Percentiles rank a stretch among this genome's conserved stretches.
phyloP scores from a whole-genome alignment of 148 eudicot species.

The Simmondsia chinensis region DNA sequence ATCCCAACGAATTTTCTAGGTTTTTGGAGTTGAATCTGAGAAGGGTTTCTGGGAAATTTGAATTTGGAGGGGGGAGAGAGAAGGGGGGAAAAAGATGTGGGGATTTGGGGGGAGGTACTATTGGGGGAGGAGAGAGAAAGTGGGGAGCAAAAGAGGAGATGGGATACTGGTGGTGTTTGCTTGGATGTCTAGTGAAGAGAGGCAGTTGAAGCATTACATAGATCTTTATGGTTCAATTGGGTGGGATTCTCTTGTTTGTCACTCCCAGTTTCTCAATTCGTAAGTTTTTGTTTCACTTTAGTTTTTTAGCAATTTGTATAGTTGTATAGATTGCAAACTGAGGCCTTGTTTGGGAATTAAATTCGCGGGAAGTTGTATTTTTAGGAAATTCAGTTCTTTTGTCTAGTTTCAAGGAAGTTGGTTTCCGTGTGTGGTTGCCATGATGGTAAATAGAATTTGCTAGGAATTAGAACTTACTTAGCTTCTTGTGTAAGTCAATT shows the following conservation, averaged over 20 bases:
- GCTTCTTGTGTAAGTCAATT: too few relatives aligned
- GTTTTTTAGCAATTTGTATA: background rate
- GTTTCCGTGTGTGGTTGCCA: too few relatives aligned
- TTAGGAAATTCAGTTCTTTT: too few relatives aligned
- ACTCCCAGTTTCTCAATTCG: slow-evolving; percentile 83
- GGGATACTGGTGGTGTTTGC: slow-evolving; percentile 81
- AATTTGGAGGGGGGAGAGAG: background rate
- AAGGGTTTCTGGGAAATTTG: slow-evolving; percentile 1
- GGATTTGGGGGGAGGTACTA: slow-evolving; percentile 82
- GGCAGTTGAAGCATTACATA: slow-evolving; percentile 64
- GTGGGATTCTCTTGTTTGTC: slow-evolving; percentile 87
- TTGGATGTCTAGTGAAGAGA: slow-evolving; percentile 92
- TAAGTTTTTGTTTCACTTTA: slow-evolving; percentile 21
- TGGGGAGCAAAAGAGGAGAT: slow-evolving; percentile 6
- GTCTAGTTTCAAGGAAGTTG: too few relatives aligned
- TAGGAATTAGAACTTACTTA: too few relatives aligned
- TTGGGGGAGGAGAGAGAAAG: slow-evolving; percentile 66
- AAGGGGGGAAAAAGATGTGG: slow-evolving; percentile 46
- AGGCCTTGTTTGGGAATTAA: too few relatives aligned
- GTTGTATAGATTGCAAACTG: background rate
- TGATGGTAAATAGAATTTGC: too few relatives aligned
- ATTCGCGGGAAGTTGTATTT: too few relatives aligned
- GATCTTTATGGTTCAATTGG: slow-evolving; percentile 78
- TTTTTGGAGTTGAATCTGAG: background rate
- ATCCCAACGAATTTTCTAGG: background rate